Percentiles rank a stretch among this genome's conserved stretches.
These are phyloP conservation scores for Euryodendron excelsum DNA, from an alignment of 148 eudicot species.

Conservation along the genomic window DNA sequence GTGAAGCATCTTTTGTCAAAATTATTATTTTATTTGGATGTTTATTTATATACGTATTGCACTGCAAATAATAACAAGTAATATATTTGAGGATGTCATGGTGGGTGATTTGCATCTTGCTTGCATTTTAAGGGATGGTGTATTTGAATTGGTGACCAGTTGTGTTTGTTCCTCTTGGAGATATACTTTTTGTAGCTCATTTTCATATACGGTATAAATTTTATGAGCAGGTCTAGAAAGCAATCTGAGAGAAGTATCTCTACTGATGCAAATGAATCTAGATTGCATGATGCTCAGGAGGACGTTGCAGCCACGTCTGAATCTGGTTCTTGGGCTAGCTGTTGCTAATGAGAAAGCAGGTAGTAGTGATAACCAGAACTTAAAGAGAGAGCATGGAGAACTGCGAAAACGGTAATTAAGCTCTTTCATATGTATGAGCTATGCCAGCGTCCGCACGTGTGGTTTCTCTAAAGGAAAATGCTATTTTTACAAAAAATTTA, in stretches of 20 bases:
- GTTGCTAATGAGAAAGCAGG: constrained; percentile 60
- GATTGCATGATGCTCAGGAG: constrained; percentile 38
- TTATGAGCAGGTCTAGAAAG: constrained; percentile 38
- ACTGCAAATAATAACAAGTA: background rate
- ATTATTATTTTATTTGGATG: background rate
- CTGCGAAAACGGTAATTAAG: constrained; percentile 51
- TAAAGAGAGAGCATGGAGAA: constrained; percentile 41
- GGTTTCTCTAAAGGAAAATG: no score
- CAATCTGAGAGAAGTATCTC: constrained; percentile 33
- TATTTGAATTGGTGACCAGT: background rate
- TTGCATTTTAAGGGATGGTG: constrained; percentile 4
- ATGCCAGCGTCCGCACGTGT: background rate
- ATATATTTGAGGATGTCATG: background rate
- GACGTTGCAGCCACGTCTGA: constrained; percentile 51
- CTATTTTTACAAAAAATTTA: no score
- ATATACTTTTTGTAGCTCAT: constrained; percentile 1
- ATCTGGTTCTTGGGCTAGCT: constrained; percentile 48
- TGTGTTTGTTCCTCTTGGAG: background rate
- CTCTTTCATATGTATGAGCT: constrained; percentile 8
- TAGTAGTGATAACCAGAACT: constrained; percentile 65
- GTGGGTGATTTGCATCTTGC: background rate
- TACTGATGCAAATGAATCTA: constrained; percentile 31
- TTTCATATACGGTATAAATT: background rate
- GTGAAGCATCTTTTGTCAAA: background rate
- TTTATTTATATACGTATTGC: background rate